Evolutionary conservation across 805 yeast species (phyloP).

Genomic region (Torulaspora indica): DNA sequence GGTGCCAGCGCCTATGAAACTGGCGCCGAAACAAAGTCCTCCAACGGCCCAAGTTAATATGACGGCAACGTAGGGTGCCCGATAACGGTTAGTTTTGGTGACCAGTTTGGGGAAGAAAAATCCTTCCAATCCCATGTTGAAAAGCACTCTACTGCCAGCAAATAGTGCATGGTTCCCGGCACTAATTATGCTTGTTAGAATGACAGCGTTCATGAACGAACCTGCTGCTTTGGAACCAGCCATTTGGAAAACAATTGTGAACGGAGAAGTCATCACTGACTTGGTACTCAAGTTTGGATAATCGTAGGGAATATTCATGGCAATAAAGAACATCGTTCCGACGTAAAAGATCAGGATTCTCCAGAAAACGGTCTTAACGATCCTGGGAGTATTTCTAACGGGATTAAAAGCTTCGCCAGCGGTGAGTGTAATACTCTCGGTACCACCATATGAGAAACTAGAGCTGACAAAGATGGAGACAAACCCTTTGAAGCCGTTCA

Average conservation of each 20-base stretch:
- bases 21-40: constrained; percentile 57
- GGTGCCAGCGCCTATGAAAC: constrained; percentile 50
- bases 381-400: constrained; percentile 53
- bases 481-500: constrained; percentile 49
- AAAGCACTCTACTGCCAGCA: constrained; percentile 48
- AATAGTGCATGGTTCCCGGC: constrained; percentile 53
- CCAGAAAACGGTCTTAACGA: constrained; percentile 54
- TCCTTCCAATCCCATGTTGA: constrained; percentile 48
- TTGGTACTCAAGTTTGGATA: constrained; percentile 41
- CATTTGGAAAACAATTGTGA: constrained; percentile 47
- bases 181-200: constrained; percentile 50
- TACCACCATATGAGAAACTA: constrained; percentile 49
- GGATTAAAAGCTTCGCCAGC: constrained; percentile 58
- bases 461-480: constrained; percentile 49
- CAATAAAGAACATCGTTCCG: constrained; percentile 52
- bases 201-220: constrained; percentile 49
- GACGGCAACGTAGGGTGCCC: constrained; percentile 49
- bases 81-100: constrained; percentile 40
- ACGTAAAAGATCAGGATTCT: constrained; percentile 57
- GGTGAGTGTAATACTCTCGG: constrained; percentile 45
- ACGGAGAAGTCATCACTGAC: constrained; percentile 41
- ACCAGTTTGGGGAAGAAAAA: constrained; percentile 32
- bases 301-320: constrained; percentile 54
- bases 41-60: constrained; percentile 49
- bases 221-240: constrained; percentile 50